These are phyloP conservation scores for Volvox africanus DNA, from an alignment of 139 green algal genomes.

Conservation along the genomic window DNA sequence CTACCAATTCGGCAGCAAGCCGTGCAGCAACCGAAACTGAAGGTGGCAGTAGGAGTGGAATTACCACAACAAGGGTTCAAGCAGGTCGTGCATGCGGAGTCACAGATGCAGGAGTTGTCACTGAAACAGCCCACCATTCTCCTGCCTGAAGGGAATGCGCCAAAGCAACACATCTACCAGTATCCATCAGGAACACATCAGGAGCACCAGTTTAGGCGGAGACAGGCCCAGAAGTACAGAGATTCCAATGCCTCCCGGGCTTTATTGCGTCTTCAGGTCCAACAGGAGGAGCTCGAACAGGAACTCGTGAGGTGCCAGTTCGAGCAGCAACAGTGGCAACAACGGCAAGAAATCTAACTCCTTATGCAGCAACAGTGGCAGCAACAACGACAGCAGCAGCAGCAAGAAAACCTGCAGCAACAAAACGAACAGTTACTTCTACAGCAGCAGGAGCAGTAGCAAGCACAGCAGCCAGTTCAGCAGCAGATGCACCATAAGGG, in stretches of 20 bases:
- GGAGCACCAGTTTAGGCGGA: neutral
- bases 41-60: neutral
- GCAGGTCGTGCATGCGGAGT: neutral
- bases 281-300: neutral
- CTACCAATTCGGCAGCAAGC: neutral
- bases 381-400: neutral
- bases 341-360: neutral
- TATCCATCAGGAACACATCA: neutral
- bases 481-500: neutral
- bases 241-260: neutral
- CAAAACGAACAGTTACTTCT: neutral
- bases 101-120: neutral
- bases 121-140: neutral
- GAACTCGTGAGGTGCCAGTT: neutral
- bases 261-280: neutral
- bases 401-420: neutral
- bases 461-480: neutral
- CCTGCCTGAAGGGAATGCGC: neutral
- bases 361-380: neutral
- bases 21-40: neutral
- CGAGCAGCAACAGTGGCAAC: neutral
- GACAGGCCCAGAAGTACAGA: neutral
- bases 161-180: neutral
- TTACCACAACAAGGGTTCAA: neutral
- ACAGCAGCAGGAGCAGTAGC: neutral